phyloP scores from a whole-genome alignment of 1,284 basidiomycete genomes.

The Ustilago shanxiensis region DNA sequence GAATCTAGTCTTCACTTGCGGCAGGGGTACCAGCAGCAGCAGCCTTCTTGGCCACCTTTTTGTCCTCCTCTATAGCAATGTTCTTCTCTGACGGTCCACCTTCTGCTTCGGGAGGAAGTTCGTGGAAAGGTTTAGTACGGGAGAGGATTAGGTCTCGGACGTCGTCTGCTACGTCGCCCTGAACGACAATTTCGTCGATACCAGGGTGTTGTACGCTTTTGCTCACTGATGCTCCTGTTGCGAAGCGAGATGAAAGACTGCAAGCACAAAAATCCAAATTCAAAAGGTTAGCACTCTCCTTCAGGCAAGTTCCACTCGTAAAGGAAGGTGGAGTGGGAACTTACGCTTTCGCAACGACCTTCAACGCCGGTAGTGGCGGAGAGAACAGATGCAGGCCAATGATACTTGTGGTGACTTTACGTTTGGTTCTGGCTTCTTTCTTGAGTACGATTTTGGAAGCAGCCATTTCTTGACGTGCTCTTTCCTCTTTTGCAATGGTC shows the following conservation, averaged over 20 bases:
- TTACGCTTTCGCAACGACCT: conserved; percentile 67
- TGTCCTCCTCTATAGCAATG: conserved; percentile 67
- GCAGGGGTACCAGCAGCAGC: conserved; percentile 22
- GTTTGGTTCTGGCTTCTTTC: conserved; percentile 65
- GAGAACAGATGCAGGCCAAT: conserved; percentile 65
- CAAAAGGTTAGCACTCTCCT: background rate
- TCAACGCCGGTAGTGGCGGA: conserved; percentile 66
- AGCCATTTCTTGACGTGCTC: conserved; percentile 60
- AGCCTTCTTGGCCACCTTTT: conserved; percentile 58
- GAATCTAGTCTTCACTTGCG: conserved; percentile 29
- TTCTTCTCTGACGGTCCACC: conserved; percentile 62
- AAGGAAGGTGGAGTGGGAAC: conserved; percentile 10
- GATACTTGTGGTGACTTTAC: conserved; percentile 67
- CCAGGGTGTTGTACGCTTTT: conserved; percentile 65
- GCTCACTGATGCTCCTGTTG: conserved; percentile 68
- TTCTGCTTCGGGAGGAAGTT: conserved; percentile 59
- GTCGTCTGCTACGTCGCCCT: conserved; percentile 69
- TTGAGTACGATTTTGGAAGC: conserved; percentile 63
- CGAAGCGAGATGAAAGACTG: conserved; percentile 64
- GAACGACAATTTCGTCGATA: conserved; percentile 68
- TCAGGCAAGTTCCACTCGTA: background rate
- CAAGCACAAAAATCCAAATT: background rate
- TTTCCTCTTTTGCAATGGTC: conserved; percentile 67
- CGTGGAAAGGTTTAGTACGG: conserved; percentile 65
- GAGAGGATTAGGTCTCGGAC: conserved; percentile 57